These are phyloP conservation scores for Chalciporus piperatus DNA, from an alignment of 768 basidiomycete species.

Conservation along the genomic window DNA sequence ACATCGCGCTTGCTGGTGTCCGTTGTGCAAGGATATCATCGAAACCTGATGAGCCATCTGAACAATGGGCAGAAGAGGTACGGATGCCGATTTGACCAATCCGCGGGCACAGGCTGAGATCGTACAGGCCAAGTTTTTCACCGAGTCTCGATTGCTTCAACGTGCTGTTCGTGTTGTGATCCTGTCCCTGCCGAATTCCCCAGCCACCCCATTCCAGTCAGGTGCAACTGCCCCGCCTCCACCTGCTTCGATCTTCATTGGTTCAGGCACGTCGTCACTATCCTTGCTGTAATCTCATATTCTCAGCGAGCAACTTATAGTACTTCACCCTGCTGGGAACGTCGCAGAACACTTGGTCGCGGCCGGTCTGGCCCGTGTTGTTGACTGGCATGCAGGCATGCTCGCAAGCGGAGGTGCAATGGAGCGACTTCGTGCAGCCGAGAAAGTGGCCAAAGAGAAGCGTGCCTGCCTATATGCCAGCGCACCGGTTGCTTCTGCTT, in stretches of 20 bases:
- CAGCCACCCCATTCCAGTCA: slow-evolving; percentile 77
- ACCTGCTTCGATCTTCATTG: slow-evolving; percentile 85
- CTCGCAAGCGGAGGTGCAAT: slow-evolving; percentile 80
- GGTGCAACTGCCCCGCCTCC: slow-evolving; percentile 53
- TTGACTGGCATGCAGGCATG: slow-evolving; percentile 98
- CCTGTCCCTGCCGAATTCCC: slow-evolving; percentile 74
- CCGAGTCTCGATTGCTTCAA: slow-evolving; percentile 83
- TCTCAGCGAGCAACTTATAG: slow-evolving; percentile 32
- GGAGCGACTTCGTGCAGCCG: slow-evolving; percentile 83
- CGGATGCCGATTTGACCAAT: slow-evolving; percentile 18
- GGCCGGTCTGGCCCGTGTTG: slow-evolving; percentile 83
- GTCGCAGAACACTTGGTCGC: slow-evolving; percentile 87
- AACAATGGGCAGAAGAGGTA: slow-evolving; percentile 89
- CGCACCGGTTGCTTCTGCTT: slow-evolving; percentile 35
- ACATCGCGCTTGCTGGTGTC: slow-evolving; percentile 81
- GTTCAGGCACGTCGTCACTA: slow-evolving; percentile 52
- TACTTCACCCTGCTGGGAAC: slow-evolving; percentile 90
- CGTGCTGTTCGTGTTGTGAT: slow-evolving; percentile 74
- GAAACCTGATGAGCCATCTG: slow-evolving; percentile 74
- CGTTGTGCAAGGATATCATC: slow-evolving; percentile 68
- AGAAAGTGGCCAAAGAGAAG: slow-evolving; percentile 77
- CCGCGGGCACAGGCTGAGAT: slow-evolving; percentile 1
- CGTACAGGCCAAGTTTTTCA: slow-evolving; percentile 85
- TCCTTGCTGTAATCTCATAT: not conserved
- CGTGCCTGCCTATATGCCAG: slow-evolving; percentile 68